Base-by-base conservation (phyloP, 805 yeast genomes). In the Wickerhamiella siamensis region DNA sequence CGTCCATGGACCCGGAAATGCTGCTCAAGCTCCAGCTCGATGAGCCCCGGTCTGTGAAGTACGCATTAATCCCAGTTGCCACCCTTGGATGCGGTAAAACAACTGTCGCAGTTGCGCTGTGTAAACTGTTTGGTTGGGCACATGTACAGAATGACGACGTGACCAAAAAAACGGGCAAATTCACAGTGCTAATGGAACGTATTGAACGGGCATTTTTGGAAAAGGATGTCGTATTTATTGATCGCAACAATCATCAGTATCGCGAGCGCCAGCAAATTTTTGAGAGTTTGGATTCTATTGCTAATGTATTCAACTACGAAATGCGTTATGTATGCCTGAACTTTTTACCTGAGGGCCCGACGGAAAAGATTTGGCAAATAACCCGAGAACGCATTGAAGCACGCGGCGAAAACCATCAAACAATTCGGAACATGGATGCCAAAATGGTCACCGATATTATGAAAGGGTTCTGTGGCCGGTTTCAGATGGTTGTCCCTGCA, bases 71-170 rank as follows among this genome's bases (percentile, higher is more conserved):
- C 1, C 88, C 97, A 0, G 74, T 87, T 3, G 86, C 96, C 0
- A 84, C 94, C 0, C 72, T 88, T 40, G 97, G 97, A 0, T 83
- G 95, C 59, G 98, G 98, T 5, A 91, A 91, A 56, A 86, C 96
- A 0, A 84, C 96, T 0, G 72, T 82, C 0, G 74, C 82, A 4
- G 56, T 73, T 29, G 76, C 87, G 0, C 62, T 91, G 33, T 47
- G 53, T 0, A 53, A 66, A 8, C 57, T 87, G 8, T 77, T 65
- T 42, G 77, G 78, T 1, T 79, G 94, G 79, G 78, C 72, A 0
- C 81, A 78, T 51, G 66, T 82, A 9, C 95, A 84, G 57, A 91
- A 84, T 60, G 97, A 88, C 60, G 74, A 82, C 49, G 65, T 82
- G 19, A 62, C 40, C 8, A 42, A 36, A 5, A 46, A 40, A 32